Evolutionary conservation across 768 basidiomycete species (phyloP).

Genomic region (Hericium coralloides): DNA sequence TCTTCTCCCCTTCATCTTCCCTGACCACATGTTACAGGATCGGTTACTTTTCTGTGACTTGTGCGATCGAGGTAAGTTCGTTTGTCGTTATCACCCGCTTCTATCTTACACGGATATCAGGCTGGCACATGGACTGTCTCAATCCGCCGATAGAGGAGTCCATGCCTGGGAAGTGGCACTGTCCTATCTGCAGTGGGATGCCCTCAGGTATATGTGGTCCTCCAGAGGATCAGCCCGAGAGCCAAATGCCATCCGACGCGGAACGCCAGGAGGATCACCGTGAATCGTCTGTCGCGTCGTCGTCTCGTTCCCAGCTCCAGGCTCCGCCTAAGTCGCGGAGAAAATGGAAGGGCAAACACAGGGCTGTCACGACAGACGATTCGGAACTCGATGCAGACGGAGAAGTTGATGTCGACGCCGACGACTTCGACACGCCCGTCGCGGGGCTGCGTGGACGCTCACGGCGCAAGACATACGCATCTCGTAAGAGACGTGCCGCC

Average conservation of each 20-base stretch:
- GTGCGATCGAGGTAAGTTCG: constrained; percentile 57
- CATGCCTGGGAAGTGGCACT: constrained; percentile 75
- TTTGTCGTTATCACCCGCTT: not conserved
- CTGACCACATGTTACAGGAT: constrained; percentile 35
- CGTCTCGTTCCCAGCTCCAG: constrained; percentile 21
- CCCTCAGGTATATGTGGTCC: constrained; percentile 12
- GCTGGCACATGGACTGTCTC: constrained; percentile 82
- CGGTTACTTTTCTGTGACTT: constrained; percentile 86
- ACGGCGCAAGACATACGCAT: not conserved
- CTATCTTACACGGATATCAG: constrained; percentile 18
- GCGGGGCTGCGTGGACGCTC: constrained; percentile 6
- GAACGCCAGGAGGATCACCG: constrained; percentile 4
- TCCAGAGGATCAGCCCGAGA: not conserved
- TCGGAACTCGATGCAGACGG: constrained; percentile 12
- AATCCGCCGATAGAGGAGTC: constrained; percentile 58
- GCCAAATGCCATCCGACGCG: not conserved
- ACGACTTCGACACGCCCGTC: constrained; percentile 12
- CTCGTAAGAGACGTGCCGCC: constrained; percentile 3
- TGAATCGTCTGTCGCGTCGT: constrained; percentile 37
- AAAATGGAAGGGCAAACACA: constrained; percentile 20
- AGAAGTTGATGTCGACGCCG: constrained; percentile 23
- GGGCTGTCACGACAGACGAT: constrained; percentile 18
- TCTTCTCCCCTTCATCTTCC: constrained; percentile 10
- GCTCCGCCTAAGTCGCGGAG: constrained; percentile 9
- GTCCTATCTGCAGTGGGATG: constrained; percentile 42